These are phyloP conservation scores for Anisogramma anomala DNA, from an alignment of 2,329 filamentous ascomycete species.

Conservation along the genomic window DNA sequence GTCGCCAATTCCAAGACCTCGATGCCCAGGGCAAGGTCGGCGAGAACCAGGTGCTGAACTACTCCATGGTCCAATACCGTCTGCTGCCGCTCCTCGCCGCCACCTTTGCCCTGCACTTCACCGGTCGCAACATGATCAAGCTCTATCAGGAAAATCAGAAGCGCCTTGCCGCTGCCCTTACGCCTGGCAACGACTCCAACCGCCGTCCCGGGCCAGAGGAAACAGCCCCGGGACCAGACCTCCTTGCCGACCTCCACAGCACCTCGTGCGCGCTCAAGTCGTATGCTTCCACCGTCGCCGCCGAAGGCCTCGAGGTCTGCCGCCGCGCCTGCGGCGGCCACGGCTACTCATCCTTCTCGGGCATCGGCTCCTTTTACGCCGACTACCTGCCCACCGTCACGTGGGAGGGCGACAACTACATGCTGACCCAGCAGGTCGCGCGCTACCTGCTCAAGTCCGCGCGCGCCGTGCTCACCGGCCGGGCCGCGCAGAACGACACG, in stretches of 20 bases:
- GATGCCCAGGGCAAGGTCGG: conserved; percentile 43
- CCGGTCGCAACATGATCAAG: conserved; percentile 63
- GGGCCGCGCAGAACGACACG: conserved; percentile 52
- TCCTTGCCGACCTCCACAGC: conserved; percentile 63
- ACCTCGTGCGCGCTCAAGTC: conserved; percentile 69
- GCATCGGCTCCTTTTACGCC: conserved; percentile 64
- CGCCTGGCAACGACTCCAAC: conserved; percentile 21
- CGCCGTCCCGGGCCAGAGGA: conserved; percentile 58
- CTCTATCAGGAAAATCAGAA: conserved; percentile 63
- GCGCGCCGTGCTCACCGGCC: conserved; percentile 54
- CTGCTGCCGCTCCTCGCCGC: conserved; percentile 61
- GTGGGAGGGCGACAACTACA: conserved; percentile 74
- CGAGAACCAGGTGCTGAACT: conserved; percentile 68
- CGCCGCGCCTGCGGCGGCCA: conserved; percentile 67
- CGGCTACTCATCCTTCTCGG: conserved; percentile 63
- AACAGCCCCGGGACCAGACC: conserved; percentile 51
- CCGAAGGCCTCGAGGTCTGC: conserved; percentile 63
- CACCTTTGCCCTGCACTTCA: conserved; percentile 70
- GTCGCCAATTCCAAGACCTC: conserved; percentile 67
- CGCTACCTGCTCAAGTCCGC: conserved; percentile 68
- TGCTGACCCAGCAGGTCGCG: conserved; percentile 70
- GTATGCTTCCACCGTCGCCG: conserved; percentile 58
- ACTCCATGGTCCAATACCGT: conserved; percentile 69
- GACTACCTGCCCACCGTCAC: conserved; percentile 62
- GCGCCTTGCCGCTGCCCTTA: conserved; percentile 40